These are phyloP conservation scores for Ephemerocybe angulata DNA, from an alignment of 768 basidiomycete genomes.

Conservation along the genomic window DNA sequence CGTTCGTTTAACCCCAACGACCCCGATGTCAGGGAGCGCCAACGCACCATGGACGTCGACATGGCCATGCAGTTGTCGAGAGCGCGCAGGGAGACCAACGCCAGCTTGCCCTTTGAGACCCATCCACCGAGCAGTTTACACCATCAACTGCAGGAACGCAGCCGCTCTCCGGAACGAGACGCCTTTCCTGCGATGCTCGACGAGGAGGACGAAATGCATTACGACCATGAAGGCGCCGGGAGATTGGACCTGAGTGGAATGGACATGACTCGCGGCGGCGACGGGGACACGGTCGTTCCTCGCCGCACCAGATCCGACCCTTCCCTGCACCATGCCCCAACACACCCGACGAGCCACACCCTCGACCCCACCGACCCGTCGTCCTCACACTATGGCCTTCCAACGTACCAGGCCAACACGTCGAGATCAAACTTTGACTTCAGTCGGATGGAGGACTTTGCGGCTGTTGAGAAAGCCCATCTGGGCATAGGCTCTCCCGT, in stretches of 20 bases:
- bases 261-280: conserved; percentile 17
- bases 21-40: conserved; percentile 76
- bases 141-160: conserved; percentile 1
- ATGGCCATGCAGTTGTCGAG: conserved; percentile 81
- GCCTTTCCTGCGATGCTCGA: conserved; percentile 36
- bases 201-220: conserved; percentile 26
- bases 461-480: conserved; percentile 59
- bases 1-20: conserved; percentile 68
- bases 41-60: conserved; percentile 91
- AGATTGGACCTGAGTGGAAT: background rate
- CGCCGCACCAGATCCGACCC: conserved; percentile 23
- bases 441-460: conserved; percentile 71
- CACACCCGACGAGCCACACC: conserved; percentile 38
- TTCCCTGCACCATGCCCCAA: conserved; percentile 38
- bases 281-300: conserved; percentile 19
- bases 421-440: conserved; percentile 70
- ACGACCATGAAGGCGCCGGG: conserved; percentile 37
- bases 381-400: conserved; percentile 45
- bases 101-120: conserved; percentile 22
- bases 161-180: conserved; percentile 29
- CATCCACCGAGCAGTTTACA: conserved; percentile 7
- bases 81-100: conserved; percentile 58
- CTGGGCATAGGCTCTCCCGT: conserved; percentile 55
- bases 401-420: conserved; percentile 64
- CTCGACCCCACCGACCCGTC: conserved; percentile 34